phyloP scores from a whole-genome alignment of 176 grass and related monocot species.

The Hordeum vulgare region DNA sequence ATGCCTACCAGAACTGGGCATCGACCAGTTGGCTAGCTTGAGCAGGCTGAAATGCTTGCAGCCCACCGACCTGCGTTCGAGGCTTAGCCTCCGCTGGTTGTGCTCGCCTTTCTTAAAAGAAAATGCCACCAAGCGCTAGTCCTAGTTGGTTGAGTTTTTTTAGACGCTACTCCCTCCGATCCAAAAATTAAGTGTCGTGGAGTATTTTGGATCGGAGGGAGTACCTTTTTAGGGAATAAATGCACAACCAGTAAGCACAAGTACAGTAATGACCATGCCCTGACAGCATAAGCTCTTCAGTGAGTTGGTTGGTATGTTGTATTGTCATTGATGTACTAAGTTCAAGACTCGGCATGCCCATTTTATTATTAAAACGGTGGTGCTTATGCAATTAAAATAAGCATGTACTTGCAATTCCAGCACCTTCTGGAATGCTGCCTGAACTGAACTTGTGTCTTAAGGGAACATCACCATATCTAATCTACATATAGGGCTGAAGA shows the following conservation, averaged over 20 bases:
- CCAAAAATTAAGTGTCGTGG: too few relatives aligned
- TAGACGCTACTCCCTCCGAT: not conserved
- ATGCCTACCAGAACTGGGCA: not conserved
- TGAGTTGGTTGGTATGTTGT: not conserved
- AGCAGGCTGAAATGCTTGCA: too few relatives aligned
- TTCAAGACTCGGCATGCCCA: not conserved
- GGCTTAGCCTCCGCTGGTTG: too few relatives aligned
- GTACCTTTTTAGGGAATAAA: not conserved
- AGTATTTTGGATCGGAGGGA: too few relatives aligned
- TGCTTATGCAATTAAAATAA: not conserved
- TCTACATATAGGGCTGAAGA: not conserved
- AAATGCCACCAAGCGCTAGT: too few relatives aligned
- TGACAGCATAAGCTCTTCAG: not conserved
- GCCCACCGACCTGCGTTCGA: too few relatives aligned
- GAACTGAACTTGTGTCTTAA: not conserved
- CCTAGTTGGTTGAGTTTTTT: too few relatives aligned
- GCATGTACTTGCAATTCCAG: not conserved
- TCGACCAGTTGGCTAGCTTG: too few relatives aligned
- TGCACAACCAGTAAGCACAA: not conserved
- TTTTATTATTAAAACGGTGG: not conserved
- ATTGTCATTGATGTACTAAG: not conserved
- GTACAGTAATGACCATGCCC: not conserved
- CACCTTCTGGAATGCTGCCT: not conserved
- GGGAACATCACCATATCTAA: not conserved
- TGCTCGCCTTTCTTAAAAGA: too few relatives aligned